phyloP scores from a whole-genome alignment of 2,329 filamentous ascomycete species.

The Alternaria incomplexa region DNA sequence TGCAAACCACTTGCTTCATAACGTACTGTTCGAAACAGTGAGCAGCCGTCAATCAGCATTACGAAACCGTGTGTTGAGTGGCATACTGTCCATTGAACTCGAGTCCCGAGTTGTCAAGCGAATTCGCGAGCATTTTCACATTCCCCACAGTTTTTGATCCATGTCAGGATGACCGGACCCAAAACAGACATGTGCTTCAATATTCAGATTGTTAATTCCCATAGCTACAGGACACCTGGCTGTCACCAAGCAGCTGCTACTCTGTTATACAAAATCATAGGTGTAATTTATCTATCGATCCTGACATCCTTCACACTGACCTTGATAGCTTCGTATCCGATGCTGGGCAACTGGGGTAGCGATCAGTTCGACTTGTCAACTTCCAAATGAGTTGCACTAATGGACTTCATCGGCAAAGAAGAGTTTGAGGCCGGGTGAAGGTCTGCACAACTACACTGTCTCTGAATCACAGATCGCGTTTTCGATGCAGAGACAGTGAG shows the following conservation, averaged over 20 bases:
- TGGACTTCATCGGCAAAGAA: neutral
- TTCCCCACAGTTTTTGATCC: neutral
- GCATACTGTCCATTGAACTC: neutral
- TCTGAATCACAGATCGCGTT: neutral
- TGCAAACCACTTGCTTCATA: neutral
- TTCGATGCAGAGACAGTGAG: neutral
- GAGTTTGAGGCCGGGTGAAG: neutral
- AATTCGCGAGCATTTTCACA: neutral
- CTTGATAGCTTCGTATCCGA: neutral
- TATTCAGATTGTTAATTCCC: neutral
- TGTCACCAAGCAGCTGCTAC: neutral
- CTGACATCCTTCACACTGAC: neutral
- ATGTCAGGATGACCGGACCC: neutral
- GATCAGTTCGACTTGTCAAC: neutral
- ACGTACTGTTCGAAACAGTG: neutral
- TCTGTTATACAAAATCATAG: neutral
- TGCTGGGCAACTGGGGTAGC: neutral
- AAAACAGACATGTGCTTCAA: neutral
- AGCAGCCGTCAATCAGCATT: neutral
- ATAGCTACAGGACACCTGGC: neutral
- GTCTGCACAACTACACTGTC: neutral
- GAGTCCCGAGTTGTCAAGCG: neutral
- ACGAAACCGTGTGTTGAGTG: neutral
- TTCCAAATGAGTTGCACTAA: neutral
- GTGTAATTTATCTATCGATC: neutral